phyloP scores from a whole-genome alignment of 164 flowering plant species.

The Echeveria elegans region DNA sequence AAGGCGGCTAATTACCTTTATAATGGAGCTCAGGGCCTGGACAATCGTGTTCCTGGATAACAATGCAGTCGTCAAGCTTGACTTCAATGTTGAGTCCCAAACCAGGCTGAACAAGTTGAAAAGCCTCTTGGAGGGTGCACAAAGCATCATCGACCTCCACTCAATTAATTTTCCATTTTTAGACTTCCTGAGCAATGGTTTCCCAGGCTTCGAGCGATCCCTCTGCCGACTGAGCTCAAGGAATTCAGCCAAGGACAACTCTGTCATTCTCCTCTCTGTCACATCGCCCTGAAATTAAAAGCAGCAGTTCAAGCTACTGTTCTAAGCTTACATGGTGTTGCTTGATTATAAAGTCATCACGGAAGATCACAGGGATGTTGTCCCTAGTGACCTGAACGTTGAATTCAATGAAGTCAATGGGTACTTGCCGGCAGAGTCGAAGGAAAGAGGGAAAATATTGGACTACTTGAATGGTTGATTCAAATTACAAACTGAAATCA shows the following conservation, averaged over 20 bases:
- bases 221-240: conserved; percentile 25
- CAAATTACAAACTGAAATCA: too few relatives aligned
- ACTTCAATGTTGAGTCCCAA: conserved; percentile 86
- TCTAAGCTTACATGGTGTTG: conserved; percentile 31
- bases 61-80: conserved; percentile 70
- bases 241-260: conserved; percentile 22
- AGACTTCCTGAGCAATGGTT: conserved; percentile 53
- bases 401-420: conserved; percentile 70
- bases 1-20: conserved; percentile 30
- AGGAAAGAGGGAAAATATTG: too few relatives aligned
- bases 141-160: conserved; percentile 59
- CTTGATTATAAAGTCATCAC: conserved; percentile 55
- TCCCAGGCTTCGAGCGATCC: conserved; percentile 27
- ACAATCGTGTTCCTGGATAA: conserved; percentile 39
- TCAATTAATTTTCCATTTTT: conserved; percentile 57
- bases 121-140: conserved; percentile 56
- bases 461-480: too few relatives aligned
- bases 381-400: conserved; percentile 91
- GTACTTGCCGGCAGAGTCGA: conserved; percentile 48
- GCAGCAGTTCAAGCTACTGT: neutral
- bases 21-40: conserved; percentile 40
- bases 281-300: conserved; percentile 18
- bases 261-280: conserved; percentile 24
- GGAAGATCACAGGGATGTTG: conserved; percentile 69
- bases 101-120: conserved; percentile 51